Base-by-base conservation (phyloP, 2,329 filamentous ascomycete genomes). In the Penicillium verrucosum region DNA sequence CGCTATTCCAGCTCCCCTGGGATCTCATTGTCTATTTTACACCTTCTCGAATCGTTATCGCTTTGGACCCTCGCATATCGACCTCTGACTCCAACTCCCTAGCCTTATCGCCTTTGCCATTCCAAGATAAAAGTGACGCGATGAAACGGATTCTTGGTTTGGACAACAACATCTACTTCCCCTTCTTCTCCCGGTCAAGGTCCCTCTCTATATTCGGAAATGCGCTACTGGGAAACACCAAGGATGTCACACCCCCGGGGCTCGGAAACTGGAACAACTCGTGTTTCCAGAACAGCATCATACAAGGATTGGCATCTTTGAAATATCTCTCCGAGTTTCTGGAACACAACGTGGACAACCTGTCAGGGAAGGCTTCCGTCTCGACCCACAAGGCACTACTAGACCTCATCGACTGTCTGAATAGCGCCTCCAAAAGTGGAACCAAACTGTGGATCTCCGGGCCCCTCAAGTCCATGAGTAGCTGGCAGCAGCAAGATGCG, bases 241-340 rank as follows among this genome's bases (percentile, higher is more conserved):
- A 67, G 37, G 71, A 74, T 34, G 65, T 64, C 6, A 60, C 69
- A 30, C 78, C 78, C 4, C 73, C 79, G 5, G 94, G 94, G 0
- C 77, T 97, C 51, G 91, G 90, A 10, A 99, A 99, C 72, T 88
- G 87, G 77, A 90, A 96, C 77, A 96, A 97, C 71, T 96, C 92
- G 1, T 97, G 94, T 78, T 99, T 96, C 73, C 94, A 97, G 74
- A 99, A 99, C 74, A 97, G 92, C 70, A 88, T 97, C 21, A 85
- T 99, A 11, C 92, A 96, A 72, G 87, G 88, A 7, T 78, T 97
- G 41, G 87, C 92, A 1, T 88, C 92, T 4, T 79, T 97, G 30
- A 81, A 83, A 18, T 83, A 87, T 5, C 78, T 97, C 30, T 82
- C 83, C 27, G 77, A 77, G 3, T 94, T 91, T 67, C 81, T 96